A percentile compares a stretch with the other conserved stretches of the same genome.
phyloP scores from a whole-genome alignment of 805 yeast species.

The Wickerhamiella parazyma region DNA sequence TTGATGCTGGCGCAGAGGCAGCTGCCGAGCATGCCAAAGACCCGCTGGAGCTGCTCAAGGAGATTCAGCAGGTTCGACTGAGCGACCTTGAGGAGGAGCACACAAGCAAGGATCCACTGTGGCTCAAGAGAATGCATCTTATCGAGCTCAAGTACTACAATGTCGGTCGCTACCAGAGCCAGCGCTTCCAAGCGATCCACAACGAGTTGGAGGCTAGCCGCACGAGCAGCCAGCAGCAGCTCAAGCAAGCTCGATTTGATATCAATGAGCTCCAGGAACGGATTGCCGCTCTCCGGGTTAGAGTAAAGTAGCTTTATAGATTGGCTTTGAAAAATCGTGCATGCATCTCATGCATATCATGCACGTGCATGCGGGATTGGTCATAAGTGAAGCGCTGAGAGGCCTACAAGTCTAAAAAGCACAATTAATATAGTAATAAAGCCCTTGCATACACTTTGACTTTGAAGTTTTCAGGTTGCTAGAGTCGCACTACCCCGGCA shows the following conservation, averaged over 20 bases:
- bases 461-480: too few relatives aligned
- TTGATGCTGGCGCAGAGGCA: background rate
- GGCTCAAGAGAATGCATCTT: constrained; percentile 11
- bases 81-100: constrained; percentile 10
- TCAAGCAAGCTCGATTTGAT: constrained; percentile 5
- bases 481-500: too few relatives aligned
- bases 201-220: background rate
- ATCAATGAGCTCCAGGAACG: constrained; percentile 13
- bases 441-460: too few relatives aligned
- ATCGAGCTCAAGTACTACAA: constrained; percentile 6
- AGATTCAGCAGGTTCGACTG: constrained; percentile 10
- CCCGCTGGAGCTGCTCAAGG: constrained; percentile 12
- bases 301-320: background rate
- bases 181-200: constrained; percentile 3
- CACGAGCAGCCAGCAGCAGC: constrained; percentile 2
- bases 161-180: constrained; percentile 3
- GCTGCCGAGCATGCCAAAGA: constrained; percentile 7
- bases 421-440: too few relatives aligned
- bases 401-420: too few relatives aligned
- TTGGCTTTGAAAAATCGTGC: too few relatives aligned
- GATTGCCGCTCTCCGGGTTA: constrained; percentile 9
- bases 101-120: constrained; percentile 11
- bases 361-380: background rate
- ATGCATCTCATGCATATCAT: background rate
- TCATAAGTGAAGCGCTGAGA: too few relatives aligned